These are phyloP conservation scores for Oligophagozyma castellii DNA, from an alignment of 1,139 yeast genomes.

Conservation along the genomic window DNA sequence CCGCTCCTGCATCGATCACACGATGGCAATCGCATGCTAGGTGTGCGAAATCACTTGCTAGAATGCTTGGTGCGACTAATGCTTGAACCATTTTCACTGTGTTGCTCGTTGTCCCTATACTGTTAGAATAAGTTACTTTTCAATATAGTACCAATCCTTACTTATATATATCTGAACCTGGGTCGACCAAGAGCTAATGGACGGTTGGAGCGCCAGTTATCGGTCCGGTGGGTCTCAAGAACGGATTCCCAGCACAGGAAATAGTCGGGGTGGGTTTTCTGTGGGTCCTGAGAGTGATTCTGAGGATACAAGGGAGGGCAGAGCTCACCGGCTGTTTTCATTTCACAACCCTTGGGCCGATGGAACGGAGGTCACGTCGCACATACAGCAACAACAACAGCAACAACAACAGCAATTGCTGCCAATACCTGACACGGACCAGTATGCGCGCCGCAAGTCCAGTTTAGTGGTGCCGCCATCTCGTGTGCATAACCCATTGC, in stretches of 20 bases:
- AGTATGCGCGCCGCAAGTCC: conserved; percentile 20
- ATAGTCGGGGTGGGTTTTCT: no score
- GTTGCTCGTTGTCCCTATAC: background rate
- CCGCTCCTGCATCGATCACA: conserved; percentile 66
- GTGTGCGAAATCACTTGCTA: conserved; percentile 88
- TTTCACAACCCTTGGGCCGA: conserved; percentile 18
- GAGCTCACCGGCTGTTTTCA: conserved; percentile 6
- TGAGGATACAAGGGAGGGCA: no score
- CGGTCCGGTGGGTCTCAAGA: no score
- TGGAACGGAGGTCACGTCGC: conserved; percentile 9
- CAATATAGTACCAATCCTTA: no score
- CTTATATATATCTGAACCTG: no score
- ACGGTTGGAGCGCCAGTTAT: no score
- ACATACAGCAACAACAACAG: conserved; percentile 5
- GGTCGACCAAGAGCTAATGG: no score
- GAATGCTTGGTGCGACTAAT: conserved; percentile 88
- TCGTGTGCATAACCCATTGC: conserved; percentile 35
- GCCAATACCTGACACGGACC: conserved; percentile 5
- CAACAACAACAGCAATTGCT: conserved; percentile 2
- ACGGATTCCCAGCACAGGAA: no score
- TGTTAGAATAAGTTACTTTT: background rate
- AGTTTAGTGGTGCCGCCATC: conserved; percentile 29
- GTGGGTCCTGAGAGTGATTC: no score
- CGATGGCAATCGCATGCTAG: conserved; percentile 78
- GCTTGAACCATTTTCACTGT: conserved; percentile 49